Base-by-base conservation (phyloP, 2,329 filamentous ascomycete genomes). In the Verticillium isaacii region DNA sequence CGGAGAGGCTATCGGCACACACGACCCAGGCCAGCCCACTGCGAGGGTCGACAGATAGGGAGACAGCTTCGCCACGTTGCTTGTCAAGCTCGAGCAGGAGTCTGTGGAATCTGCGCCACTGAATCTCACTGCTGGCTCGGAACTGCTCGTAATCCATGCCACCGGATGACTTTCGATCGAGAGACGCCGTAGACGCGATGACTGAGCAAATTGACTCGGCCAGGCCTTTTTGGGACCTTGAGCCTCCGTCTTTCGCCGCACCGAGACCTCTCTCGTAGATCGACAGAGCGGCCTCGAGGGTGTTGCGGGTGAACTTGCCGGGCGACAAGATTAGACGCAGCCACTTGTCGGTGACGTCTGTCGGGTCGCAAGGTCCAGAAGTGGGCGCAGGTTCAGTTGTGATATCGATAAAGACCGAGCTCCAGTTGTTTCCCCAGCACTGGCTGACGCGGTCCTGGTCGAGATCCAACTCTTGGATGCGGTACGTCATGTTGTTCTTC, bases 81-180 rank as follows among this genome's bases (percentile, higher is more conserved):
- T 90, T 93, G 72, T 98, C 93, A 50, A 99, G 79, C 72, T 97
- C 93, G 14, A 91, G 82, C 19, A 96, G 83, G 19, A 98, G 82
- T 36, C 93, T 88, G 78, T 93, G 97, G 74, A 96, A 96, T 58
- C 91, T 86, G 65, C 90, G 87, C 95, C 95, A 99, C 73, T 97
- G 93, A 12, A 85, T 83, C 70, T 95, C 90, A 60, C 89, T 88
- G 36, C 91, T 88, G 37, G 82, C 79, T 61, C 90, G 85, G 72
- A 93, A 95, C 62, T 88, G 83, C 29, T 90, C 86, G 67, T 91
- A 92, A 69, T 96, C 90, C 75, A 91, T 86, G 32, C 83, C 84
- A 15, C 87, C 87, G 15, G 86, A 82, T 11, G 85, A 78, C 34
- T 79, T 80, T 60, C 86, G 86, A 55, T 85, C 83, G 39, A 93